phyloP scores from a whole-genome alignment of 1,139 yeast species.

The Zygotorulaspora mrakii region DNA sequence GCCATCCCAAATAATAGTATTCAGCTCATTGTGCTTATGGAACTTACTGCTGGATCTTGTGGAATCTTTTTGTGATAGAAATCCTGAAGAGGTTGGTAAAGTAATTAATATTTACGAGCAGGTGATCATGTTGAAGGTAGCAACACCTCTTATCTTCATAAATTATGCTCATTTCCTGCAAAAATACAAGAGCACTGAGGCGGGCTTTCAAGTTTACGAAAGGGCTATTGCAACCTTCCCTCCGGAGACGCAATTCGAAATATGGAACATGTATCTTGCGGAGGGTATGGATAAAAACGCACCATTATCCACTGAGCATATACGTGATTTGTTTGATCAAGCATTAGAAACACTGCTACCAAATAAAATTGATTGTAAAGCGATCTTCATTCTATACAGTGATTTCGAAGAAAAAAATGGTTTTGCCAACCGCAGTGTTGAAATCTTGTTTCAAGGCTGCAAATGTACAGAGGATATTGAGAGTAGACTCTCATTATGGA shows the following conservation, averaged over 20 bases:
- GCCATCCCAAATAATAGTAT: slow-evolving; percentile 57
- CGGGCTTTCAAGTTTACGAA: slow-evolving; percentile 63
- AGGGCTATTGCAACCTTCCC: slow-evolving; percentile 58
- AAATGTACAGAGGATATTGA: slow-evolving; percentile 9
- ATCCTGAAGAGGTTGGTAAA: slow-evolving; percentile 41
- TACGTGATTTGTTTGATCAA: slow-evolving; percentile 73
- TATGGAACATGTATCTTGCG: slow-evolving; percentile 68
- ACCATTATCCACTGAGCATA: slow-evolving; percentile 47
- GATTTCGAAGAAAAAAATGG: slow-evolving; percentile 58
- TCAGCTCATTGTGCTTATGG: slow-evolving; percentile 67
- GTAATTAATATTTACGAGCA: slow-evolving; percentile 54
- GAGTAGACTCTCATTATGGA: slow-evolving; percentile 27
- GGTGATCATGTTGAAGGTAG: slow-evolving; percentile 58
- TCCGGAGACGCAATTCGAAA: slow-evolving; percentile 61
- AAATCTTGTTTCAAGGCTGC: slow-evolving; percentile 43
- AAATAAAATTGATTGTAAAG: slow-evolving; percentile 41
- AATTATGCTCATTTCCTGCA: slow-evolving; percentile 65
- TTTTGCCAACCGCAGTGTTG: slow-evolving; percentile 43
- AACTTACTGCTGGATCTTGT: slow-evolving; percentile 66
- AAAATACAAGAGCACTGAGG: slow-evolving; percentile 45
- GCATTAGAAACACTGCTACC: slow-evolving; percentile 51
- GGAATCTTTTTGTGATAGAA: slow-evolving; percentile 46
- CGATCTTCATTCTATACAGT: slow-evolving; percentile 55
- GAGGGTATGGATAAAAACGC: slow-evolving; percentile 43
- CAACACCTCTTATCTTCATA: slow-evolving; percentile 64